These are phyloP conservation scores for Nakaseomyces glabratus DNA, from an alignment of 1,139 yeast genomes.

Conservation along the genomic window DNA sequence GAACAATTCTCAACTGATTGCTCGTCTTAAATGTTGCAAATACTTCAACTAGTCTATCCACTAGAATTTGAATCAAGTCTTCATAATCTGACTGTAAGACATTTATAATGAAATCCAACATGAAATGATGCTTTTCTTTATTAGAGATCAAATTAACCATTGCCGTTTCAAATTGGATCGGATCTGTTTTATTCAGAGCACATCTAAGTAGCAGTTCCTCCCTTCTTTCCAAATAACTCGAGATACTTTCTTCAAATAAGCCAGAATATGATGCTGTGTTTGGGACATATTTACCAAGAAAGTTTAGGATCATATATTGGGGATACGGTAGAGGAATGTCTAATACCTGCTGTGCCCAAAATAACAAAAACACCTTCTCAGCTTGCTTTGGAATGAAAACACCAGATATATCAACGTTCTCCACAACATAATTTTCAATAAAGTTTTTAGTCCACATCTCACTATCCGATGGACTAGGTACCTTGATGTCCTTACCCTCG, in stretches of 20 bases:
- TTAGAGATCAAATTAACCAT: constrained; percentile 50
- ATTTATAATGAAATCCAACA: constrained; percentile 51
- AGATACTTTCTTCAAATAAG: constrained; percentile 33
- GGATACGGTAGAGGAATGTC: constrained; percentile 38
- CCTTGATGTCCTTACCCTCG: constrained; percentile 39
- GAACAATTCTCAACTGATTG: constrained; percentile 47
- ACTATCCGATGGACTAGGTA: constrained; percentile 61
- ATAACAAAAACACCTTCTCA: constrained; percentile 38
- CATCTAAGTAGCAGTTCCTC: constrained; percentile 39
- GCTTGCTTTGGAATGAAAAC: constrained; percentile 37
- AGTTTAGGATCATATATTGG: constrained; percentile 35
- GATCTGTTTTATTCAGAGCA: constrained; percentile 39
- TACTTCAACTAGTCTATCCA: constrained; percentile 43
- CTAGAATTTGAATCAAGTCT: constrained; percentile 43
- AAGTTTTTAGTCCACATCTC: constrained; percentile 41
- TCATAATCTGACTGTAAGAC: constrained; percentile 44
- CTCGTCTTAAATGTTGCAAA: constrained; percentile 52
- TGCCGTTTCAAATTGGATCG: constrained; percentile 45
- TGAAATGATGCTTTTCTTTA: constrained; percentile 46
- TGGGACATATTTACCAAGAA: constrained; percentile 16
- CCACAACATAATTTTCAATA: constrained; percentile 39
- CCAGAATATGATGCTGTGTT: constrained; percentile 33
- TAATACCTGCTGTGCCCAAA: constrained; percentile 44
- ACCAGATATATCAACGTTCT: constrained; percentile 36
- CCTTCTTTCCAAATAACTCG: constrained; percentile 38